These are phyloP conservation scores for Auricularia sp. DNA, from an alignment of 768 basidiomycete genomes.

Conservation along the genomic window DNA sequence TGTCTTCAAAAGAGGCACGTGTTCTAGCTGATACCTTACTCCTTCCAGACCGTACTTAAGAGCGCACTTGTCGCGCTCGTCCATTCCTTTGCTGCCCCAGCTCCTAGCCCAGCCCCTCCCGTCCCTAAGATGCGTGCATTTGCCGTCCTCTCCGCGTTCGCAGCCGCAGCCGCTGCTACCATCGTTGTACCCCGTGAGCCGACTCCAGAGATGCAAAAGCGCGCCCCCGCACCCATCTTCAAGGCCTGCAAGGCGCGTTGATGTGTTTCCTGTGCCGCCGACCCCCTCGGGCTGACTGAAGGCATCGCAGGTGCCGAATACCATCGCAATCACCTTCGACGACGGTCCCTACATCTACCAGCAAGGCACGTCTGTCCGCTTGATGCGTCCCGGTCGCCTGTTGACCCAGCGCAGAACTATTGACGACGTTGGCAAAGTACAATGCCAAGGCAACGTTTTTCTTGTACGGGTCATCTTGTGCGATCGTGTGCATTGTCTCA, in stretches of 20 bases:
- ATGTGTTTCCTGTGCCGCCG: neutral
- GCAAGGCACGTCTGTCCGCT: conserved; percentile 2
- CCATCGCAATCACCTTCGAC: conserved; percentile 17
- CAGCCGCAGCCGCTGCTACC: neutral
- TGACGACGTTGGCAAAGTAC: conserved; percentile 5
- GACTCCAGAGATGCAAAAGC: neutral
- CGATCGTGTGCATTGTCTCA: neutral
- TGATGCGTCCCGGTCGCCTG: neutral
- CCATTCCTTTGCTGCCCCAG: too few species aligned
- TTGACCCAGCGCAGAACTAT: conserved; percentile 4
- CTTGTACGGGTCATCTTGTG: conserved; percentile 19
- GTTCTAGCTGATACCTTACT: too few species aligned
- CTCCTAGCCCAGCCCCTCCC: too few species aligned
- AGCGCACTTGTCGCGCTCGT: too few species aligned
- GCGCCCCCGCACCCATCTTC: neutral
- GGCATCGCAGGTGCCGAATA: neutral
- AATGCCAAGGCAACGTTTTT: conserved; percentile 36
- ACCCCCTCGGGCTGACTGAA: neutral
- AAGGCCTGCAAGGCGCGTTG: neutral
- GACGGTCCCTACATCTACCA: conserved; percentile 17
- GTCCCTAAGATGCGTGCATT: too few species aligned
- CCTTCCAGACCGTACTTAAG: too few species aligned
- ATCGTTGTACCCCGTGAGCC: neutral
- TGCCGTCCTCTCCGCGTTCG: neutral
- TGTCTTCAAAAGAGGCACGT: too few species aligned